A percentile compares a stretch with the other conserved stretches of the same genome.
phyloP scores from a whole-genome alignment of 805 yeast species.

The Candida peoriensis region DNA sequence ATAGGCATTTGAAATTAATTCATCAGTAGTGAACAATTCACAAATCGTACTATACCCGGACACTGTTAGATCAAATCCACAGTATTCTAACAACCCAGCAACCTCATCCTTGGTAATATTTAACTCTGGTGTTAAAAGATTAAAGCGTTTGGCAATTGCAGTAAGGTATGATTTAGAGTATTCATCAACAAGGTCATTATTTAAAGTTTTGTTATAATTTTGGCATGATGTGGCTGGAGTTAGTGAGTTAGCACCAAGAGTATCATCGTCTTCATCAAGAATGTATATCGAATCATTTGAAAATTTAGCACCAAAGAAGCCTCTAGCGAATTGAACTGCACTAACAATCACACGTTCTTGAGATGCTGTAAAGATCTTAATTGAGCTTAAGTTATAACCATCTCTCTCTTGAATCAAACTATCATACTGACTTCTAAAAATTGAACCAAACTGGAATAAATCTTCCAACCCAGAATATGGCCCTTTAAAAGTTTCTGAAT shows the following conservation, averaged over 20 bases:
- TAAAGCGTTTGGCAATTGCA: conserved; percentile 24
- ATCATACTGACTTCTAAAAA: conserved; percentile 44
- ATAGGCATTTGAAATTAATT: conserved; percentile 39
- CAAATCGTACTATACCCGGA: conserved; percentile 28
- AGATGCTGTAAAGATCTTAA: conserved; percentile 53
- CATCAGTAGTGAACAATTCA: conserved; percentile 44
- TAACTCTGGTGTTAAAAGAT: conserved; percentile 32
- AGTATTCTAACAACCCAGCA: conserved; percentile 35
- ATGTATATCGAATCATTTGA: conserved; percentile 37
- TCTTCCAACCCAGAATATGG: conserved; percentile 50
- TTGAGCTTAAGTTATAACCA: too few species aligned
- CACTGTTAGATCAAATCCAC: conserved; percentile 47
- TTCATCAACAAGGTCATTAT: conserved; percentile 27
- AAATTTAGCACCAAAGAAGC: conserved; percentile 37
- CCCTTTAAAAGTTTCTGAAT: conserved; percentile 45
- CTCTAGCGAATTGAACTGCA: conserved; percentile 51
- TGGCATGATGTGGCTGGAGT: conserved; percentile 41
- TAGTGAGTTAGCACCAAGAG: conserved; percentile 54
- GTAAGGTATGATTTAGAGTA: conserved; percentile 17
- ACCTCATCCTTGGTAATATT: conserved; percentile 38
- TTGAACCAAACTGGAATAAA: conserved; percentile 43
- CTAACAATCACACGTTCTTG: conserved; percentile 52
- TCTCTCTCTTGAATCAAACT: conserved; percentile 31
- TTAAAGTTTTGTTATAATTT: conserved; percentile 30
- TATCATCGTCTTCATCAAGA: conserved; percentile 38